These are phyloP conservation scores for Microglena sp. DNA, from an alignment of 139 green algal genomes.

Conservation along the genomic window DNA sequence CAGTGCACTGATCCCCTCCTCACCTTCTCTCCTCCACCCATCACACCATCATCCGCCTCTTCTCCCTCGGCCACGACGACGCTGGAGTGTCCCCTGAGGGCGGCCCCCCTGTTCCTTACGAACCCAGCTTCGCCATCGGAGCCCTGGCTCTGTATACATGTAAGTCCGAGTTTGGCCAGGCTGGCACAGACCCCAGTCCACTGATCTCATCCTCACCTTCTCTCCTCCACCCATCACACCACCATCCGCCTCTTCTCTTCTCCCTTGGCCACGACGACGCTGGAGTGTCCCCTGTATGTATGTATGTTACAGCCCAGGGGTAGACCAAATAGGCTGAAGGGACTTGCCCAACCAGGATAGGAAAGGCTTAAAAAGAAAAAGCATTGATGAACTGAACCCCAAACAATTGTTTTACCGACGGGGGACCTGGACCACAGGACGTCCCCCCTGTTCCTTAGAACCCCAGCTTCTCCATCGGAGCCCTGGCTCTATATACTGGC, in stretches of 20 bases:
- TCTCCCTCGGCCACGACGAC: constrained; percentile 39
- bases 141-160: constrained; percentile 49
- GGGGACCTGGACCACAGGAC: no score
- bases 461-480: constrained; percentile 49
- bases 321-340: no score
- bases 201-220: no score
- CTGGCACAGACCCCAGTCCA: no score
- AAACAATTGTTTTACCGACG: no score
- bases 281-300: no score
- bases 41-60: constrained; percentile 64
- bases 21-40: constrained; percentile 50
- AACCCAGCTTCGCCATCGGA: constrained; percentile 50
- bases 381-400: no score
- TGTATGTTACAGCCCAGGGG: no score
- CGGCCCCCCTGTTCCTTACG: constrained; percentile 12
- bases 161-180: no score
- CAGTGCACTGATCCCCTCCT: no score
- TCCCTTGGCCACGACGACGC: constrained; percentile 27
- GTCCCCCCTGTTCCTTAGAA: constrained; percentile 13
- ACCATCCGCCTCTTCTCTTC: constrained; percentile 69
- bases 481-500: constrained; percentile 50
- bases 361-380: no score
- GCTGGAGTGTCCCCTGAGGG: constrained; percentile 11
- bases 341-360: no score
- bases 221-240: constrained; percentile 53